Percentiles rank a stretch among this genome's conserved stretches.
Conservation (phyloP, 768 basidiomycete genomes). For the Hortiboletus campestris region DNA sequence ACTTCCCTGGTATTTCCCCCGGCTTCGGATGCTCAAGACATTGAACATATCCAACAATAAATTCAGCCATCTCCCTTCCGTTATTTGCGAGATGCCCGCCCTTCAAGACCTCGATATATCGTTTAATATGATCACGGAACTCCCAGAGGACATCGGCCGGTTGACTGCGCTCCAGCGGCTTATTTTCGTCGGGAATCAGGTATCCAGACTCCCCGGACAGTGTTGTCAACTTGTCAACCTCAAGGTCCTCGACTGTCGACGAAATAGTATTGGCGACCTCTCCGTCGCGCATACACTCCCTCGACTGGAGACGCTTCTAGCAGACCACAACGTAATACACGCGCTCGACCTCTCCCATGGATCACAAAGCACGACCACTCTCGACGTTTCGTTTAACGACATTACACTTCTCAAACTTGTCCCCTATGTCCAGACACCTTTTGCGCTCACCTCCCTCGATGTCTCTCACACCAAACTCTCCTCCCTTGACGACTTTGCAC, state of each 20-base stretch:
- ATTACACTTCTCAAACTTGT: slow-evolving; percentile 73
- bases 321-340: slow-evolving; percentile 82
- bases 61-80: slow-evolving; percentile 70
- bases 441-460: slow-evolving; percentile 73
- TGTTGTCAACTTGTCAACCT: slow-evolving; percentile 58
- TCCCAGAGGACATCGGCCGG: slow-evolving; percentile 78
- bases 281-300: slow-evolving; percentile 67
- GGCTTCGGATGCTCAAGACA: slow-evolving; percentile 64
- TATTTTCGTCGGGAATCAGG: slow-evolving; percentile 82
- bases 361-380: slow-evolving; percentile 49
- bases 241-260: slow-evolving; percentile 73
- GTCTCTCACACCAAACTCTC: slow-evolving; percentile 88
- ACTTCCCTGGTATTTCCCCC: slow-evolving; percentile 82
- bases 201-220: slow-evolving; percentile 67
- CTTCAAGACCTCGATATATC: slow-evolving; percentile 89
- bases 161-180: slow-evolving; percentile 69
- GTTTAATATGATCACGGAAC: slow-evolving; percentile 82
- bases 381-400: slow-evolving; percentile 87
- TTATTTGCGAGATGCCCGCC: slow-evolving; percentile 68
- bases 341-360: slow-evolving; percentile 79
- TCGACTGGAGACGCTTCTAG: slow-evolving; percentile 60
- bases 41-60: slow-evolving; percentile 98
- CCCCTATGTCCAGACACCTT: slow-evolving; percentile 45
- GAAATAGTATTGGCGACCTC: slow-evolving; percentile 82
- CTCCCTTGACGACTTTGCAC: slow-evolving; percentile 69